These are phyloP conservation scores for Cicer bijugum DNA, from an alignment of 306 rosid species.

Conservation along the genomic window DNA sequence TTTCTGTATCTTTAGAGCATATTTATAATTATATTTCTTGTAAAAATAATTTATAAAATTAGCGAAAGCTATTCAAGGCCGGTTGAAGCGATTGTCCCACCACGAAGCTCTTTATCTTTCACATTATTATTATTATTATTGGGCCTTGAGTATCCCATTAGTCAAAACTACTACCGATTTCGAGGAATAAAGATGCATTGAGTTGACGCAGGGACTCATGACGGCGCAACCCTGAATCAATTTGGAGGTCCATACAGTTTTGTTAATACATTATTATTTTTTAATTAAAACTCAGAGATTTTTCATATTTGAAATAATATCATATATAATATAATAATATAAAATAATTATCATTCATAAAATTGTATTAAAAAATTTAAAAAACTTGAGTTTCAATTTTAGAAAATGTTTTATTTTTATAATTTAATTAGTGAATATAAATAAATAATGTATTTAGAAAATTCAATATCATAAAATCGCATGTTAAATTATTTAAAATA, in stretches of 20 bases:
- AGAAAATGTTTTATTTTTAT: no score
- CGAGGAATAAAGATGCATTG: neutral
- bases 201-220: neutral
- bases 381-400: no score
- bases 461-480: no score
- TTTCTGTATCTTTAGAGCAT: neutral
- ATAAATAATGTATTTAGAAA: no score
- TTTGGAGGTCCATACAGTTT: neutral
- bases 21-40: neutral
- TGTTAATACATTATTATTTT: no score
- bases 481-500: no score
- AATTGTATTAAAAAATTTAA: no score
- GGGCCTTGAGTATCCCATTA: neutral
- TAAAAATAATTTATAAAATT: neutral
- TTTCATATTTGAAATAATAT: no score
- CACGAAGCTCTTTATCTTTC: neutral
- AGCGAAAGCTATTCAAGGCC: constrained; percentile 2
- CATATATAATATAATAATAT: no score
- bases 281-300: no score
- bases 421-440: no score
- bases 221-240: constrained; percentile 19
- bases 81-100: constrained; percentile 7
- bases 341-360: no score
- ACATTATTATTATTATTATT: neutral
- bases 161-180: neutral